Evolutionary conservation across 2,329 filamentous ascomycete genomes (phyloP).

Genomic region (Cercospora sesami): DNA sequence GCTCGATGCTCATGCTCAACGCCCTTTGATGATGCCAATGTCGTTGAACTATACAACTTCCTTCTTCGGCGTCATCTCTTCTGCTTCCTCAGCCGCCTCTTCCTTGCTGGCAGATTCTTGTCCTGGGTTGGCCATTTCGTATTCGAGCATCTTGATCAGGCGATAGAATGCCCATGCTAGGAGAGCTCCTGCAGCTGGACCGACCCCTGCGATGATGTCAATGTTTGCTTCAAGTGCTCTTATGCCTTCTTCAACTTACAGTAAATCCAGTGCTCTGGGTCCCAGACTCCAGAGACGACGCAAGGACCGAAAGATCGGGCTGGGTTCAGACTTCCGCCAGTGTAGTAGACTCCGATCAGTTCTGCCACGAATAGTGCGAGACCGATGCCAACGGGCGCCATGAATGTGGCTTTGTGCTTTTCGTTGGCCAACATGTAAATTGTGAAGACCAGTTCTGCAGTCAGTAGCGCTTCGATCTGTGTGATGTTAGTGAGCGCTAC

Average conservation of each 20-base stretch:
- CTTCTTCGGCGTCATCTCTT: constrained; percentile 28
- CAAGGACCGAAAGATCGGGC: constrained; percentile 40
- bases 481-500: not conserved
- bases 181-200: constrained; percentile 35
- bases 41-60: constrained; percentile 14
- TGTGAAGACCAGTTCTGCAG: constrained; percentile 44
- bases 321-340: constrained; percentile 42
- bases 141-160: constrained; percentile 39
- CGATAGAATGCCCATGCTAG: constrained; percentile 39
- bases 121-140: constrained; percentile 38
- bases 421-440: constrained; percentile 46
- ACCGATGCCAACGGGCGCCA: constrained; percentile 53
- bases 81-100: constrained; percentile 26
- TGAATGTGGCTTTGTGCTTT: constrained; percentile 48
- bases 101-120: constrained; percentile 27
- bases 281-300: constrained; percentile 30
- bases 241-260: constrained; percentile 13
- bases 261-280: constrained; percentile 31
- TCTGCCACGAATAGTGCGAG: constrained; percentile 50
- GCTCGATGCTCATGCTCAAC: not conserved
- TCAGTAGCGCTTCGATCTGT: constrained; percentile 44
- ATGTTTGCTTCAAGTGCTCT: not conserved
- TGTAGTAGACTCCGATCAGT: constrained; percentile 42
- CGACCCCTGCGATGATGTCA: constrained; percentile 31
- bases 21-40: not conserved